A percentile compares a stretch with the other conserved stretches of the same genome.
Conservation (phyloP, 2,329 filamentous ascomycete species). For the Aureobasidium pullulans region DNA sequence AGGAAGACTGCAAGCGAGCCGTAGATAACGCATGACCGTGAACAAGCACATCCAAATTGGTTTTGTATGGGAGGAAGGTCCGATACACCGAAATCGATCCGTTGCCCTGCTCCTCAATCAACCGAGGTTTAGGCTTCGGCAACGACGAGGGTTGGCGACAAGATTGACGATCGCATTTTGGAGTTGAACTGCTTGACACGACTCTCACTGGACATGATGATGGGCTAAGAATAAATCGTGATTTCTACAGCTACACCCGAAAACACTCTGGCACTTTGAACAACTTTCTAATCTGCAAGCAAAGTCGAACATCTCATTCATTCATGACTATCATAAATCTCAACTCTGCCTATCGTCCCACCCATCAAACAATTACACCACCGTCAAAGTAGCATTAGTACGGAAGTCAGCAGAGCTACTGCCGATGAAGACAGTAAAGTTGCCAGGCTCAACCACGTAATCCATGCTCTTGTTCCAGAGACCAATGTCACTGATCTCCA, state of each 20-base stretch:
- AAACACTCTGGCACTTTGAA: too few relatives aligned
- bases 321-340: neutral
- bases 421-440: conserved; percentile 57
- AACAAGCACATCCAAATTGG: too few relatives aligned
- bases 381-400: conserved; percentile 50
- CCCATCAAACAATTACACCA: conserved; percentile 25
- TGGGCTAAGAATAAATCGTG: too few relatives aligned
- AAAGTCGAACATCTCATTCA: too few relatives aligned
- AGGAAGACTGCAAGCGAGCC: neutral
- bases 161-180: neutral
- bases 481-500: conserved; percentile 45
- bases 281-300: too few relatives aligned
- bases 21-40: neutral
- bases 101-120: neutral
- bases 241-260: too few relatives aligned
- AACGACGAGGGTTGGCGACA: neutral
- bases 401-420: conserved; percentile 50
- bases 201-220: too few relatives aligned
- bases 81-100: neutral
- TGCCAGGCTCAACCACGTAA: conserved; percentile 66
- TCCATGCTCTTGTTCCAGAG: conserved; percentile 55
- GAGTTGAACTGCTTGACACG: neutral
- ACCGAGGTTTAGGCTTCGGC: neutral
- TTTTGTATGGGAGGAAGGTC: neutral
- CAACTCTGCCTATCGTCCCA: neutral